Base-by-base conservation (phyloP, 2,329 filamentous ascomycete species). In the Xenoacremonium recifei region DNA sequence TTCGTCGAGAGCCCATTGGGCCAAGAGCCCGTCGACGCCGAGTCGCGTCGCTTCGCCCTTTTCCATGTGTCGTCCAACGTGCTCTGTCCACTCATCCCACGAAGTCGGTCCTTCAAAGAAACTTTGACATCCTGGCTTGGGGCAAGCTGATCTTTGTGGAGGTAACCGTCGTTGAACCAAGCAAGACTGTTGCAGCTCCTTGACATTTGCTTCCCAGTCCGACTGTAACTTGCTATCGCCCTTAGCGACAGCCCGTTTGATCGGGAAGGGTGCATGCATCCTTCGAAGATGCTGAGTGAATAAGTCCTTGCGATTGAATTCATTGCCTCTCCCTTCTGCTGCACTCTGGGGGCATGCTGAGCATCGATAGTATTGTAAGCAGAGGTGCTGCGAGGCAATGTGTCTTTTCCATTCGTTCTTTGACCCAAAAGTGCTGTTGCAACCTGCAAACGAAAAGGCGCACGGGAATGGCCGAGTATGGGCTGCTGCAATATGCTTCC, bases 331-430 rank as follows among this genome's bases (percentile, higher is more conserved):
- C 23, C 77, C 77, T 45, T 81, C 77, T 0, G 67, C 64, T 2
- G 70, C 69, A 42, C 67, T 73, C 43, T 75, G 71, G 0, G 79
- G 75, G 44, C 81, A 85, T 2, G 75, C 70, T 0, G 81, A 84
- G 50, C 81, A 85, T 16, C 81, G 75, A 54, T 84, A 85, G 51
- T 77, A 84, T 36, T 77, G 76, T 15, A 85, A 61, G 50, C 81
- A 84, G 17, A 99, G 77, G 66, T 99, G 93, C 55, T 96, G 89
- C 0, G 89, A 95, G 13, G 83, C 79, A 60, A 96, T 89, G 60
- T 99, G 93, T 4, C 92, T 81, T 66, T 97, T 97, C 92, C 92
- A 99, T 64, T 97, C 92, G 59, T 97, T 96, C 68, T 96, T 97
- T 13, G 88, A 92, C 2, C 85, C 84, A 62, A 97, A 96, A 0